Base-by-base conservation (phyloP, 495 filamentous ascomycete species). In the Sordaria brevicollis region DNA sequence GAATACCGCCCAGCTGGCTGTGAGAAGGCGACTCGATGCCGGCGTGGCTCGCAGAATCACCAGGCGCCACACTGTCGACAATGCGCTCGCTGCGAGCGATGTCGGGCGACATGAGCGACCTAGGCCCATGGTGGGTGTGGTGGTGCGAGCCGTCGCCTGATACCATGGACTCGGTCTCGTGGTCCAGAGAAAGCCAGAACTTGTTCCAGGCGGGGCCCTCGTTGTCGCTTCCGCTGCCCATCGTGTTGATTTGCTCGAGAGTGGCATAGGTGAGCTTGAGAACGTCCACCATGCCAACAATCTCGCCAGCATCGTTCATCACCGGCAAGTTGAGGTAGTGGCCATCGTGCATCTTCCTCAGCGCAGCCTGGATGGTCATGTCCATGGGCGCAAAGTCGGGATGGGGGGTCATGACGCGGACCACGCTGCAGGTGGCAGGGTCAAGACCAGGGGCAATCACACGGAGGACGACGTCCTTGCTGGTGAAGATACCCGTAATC, bases 141-240 rank as follows among this genome's bases (percentile, higher is more conserved):
- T 79, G 76, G 65, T 75, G 83, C 66, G 90, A 77, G 68, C 92
- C 91, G 69, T 93, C 92, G 62, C 96, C 95, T 68, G 95, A 99
- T 71, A 98, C 89, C 84, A 96, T 90, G 1, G 95, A 99, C 79
- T 98, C 95, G 5, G 94, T 95, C 76, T 97, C 95, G 75, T 96
- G 89, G 80, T 97, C 94, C 73, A 99, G 88, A 4, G 95, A 97
- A 68, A 98, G 83, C 95, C 95, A 99, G 83, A 99, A 99, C 82
- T 97, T 98, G 83, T 97, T 97, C 95, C 95, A 99, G 15, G 95
- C 95, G 17, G 95, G 95, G 0, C 95, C 95, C 80, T 98, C 95
- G 73, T 89, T 93, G 76, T 99, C 94, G 34, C 85, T 86, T 29
- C 49, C 49, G 29, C 89, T 92, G 41, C 84, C 85, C 83, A 86